A percentile compares a stretch with the other conserved stretches of the same genome.
phyloP scores from a whole-genome alignment of 2,329 filamentous ascomycete species.

The Aspergillus sp. region DNA sequence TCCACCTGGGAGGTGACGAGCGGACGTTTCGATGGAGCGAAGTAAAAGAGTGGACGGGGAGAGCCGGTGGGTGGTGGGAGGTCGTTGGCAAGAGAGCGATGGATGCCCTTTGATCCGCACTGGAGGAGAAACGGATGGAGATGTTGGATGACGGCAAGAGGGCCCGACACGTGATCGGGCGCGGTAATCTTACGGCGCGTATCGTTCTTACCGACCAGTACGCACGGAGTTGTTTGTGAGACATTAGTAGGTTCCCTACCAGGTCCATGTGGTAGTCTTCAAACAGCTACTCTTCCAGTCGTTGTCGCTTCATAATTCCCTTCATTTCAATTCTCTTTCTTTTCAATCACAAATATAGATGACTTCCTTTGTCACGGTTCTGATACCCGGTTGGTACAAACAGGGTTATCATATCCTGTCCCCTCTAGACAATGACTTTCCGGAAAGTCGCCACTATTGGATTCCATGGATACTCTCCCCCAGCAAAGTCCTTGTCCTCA shows the following conservation, averaged over 20 bases:
- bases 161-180: slow-evolving; percentile 26
- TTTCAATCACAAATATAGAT: too few relatives aligned
- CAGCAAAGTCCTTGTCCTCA: too few relatives aligned
- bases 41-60: slow-evolving; percentile 17
- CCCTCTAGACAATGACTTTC: too few relatives aligned
- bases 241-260: background rate
- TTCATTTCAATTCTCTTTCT: too few relatives aligned
- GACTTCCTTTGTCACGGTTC: too few relatives aligned
- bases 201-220: slow-evolving; percentile 6
- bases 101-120: slow-evolving; percentile 22
- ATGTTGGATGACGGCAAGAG: slow-evolving; percentile 33
- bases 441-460: too few relatives aligned
- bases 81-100: slow-evolving; percentile 17
- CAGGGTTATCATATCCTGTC: too few relatives aligned
- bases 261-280: too few relatives aligned
- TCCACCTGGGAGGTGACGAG: slow-evolving; percentile 13
- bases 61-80: slow-evolving; percentile 13
- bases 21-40: slow-evolving; percentile 10
- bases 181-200: slow-evolving; percentile 13
- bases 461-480: too few relatives aligned
- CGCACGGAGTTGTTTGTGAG: background rate
- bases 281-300: too few relatives aligned
- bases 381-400: too few relatives aligned
- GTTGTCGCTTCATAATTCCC: too few relatives aligned
- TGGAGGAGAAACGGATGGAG: slow-evolving; percentile 21